Evolutionary conservation across 306 rosid genomes (phyloP).

Genomic region (Dryas alaskensis): DNA sequence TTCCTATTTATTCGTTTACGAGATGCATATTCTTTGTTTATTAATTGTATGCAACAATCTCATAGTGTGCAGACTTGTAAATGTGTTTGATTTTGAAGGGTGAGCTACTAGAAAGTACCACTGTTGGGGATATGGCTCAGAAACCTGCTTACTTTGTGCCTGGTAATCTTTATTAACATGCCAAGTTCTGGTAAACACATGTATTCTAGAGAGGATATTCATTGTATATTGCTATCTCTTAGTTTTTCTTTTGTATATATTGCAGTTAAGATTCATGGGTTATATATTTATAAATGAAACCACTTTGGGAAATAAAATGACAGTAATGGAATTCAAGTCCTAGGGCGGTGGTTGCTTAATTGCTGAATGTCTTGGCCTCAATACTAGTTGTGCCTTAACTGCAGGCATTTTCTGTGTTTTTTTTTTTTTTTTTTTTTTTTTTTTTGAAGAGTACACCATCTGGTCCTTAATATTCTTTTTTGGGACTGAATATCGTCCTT

Average conservation of each 20-base stretch:
- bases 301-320: not conserved
- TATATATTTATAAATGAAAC: not conserved
- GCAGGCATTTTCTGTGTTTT: constrained; percentile 6
- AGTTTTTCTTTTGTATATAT: not conserved
- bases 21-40: constrained; percentile 33
- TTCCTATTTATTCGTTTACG: constrained; percentile 15
- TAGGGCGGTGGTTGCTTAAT: not conserved
- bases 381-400: not conserved
- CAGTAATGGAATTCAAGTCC: not conserved
- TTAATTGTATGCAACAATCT: constrained; percentile 46
- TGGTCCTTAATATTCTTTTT: not conserved
- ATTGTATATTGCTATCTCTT: not conserved
- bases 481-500: not conserved
- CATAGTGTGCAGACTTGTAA: constrained; percentile 55
- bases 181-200: constrained; percentile 13
- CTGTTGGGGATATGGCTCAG: constrained; percentile 95
- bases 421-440: not conserved
- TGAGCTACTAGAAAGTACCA: constrained; percentile 75
- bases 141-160: constrained; percentile 98
- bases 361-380: not conserved
- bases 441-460: not conserved
- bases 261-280: not conserved
- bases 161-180: constrained; percentile 49
- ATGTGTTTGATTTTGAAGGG: constrained; percentile 88
- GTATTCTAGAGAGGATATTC: constrained; percentile 1